Evolutionary conservation across 169 alveolate species (phyloP).

Genomic region (Plasmodium inui): DNA sequence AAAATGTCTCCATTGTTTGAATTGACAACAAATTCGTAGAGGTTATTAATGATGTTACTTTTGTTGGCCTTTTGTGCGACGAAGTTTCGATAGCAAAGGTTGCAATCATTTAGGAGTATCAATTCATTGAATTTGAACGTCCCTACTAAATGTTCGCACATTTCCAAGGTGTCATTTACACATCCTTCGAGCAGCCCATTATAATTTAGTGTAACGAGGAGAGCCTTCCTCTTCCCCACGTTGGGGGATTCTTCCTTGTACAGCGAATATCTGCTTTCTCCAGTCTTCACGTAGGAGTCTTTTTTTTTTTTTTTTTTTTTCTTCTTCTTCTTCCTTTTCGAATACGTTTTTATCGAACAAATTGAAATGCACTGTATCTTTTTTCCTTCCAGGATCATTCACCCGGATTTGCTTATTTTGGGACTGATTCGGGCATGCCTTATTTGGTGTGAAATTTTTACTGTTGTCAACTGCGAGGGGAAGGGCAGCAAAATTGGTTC

Average conservation of each 20-base stretch:
- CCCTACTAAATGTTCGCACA: conserved; percentile 48
- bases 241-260: conserved; percentile 19
- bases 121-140: conserved; percentile 44
- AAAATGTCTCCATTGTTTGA: conserved; percentile 67
- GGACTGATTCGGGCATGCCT: background rate
- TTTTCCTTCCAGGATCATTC: background rate
- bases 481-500: background rate
- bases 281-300: background rate
- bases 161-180: conserved; percentile 31
- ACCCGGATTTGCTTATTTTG: background rate
- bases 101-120: conserved; percentile 53
- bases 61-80: conserved; percentile 58
- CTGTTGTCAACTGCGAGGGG: background rate
- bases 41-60: conserved; percentile 32
- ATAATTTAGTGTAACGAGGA: conserved; percentile 35
- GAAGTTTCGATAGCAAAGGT: conserved; percentile 35
- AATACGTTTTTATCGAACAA: conserved; percentile 1
- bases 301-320: background rate
- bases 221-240: conserved; percentile 57
- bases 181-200: conserved; percentile 63
- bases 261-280: conserved; percentile 4
- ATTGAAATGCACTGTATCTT: conserved; percentile 4
- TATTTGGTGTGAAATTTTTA: background rate
- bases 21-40: conserved; percentile 39
- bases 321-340: background rate